Evolutionary conservation across 2,329 filamentous ascomycete genomes (phyloP), one percentile per base, ranked within the genome.

Genomic region (Trichoderma sp.): DNA sequence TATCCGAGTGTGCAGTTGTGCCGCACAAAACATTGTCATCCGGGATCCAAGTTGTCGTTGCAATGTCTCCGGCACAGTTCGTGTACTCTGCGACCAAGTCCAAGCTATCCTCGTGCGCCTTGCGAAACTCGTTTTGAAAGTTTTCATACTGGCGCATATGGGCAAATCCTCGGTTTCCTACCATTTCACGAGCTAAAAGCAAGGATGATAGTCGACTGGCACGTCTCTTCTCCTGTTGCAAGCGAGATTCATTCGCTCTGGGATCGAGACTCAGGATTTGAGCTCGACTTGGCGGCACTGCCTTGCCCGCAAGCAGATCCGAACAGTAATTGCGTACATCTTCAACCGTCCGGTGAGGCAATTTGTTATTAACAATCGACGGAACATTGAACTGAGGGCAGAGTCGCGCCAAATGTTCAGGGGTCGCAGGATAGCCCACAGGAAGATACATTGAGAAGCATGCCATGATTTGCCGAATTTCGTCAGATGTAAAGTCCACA

Each of bases 11-110:
- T 0, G 89, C 88, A 0, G 90, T 91, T 0, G 91, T 90, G 41
- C 91, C 91, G 77, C 90, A 91, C n/a, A 92, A 80, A 69, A 92
- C 90, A 18, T 84, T 83, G n/a, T 85, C 80, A 24, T 88, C 79
- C 0, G 88, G 88, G 0, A 89, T 84, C 91, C 91, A 93, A 21
- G 85, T 86, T 66, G 91, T 85, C 3, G 90, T 89, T 27, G 87
- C 85, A 60, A 92, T 88, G 78, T 92, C 91, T 4, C 91, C 91
- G 35, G 91, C 90, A 71, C 90, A 91, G 78, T 89, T 88, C 2
- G 87, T 90, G 85, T 90, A 92, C 78, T 91, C 88, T 3, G 87
- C 84, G 33, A 87, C 84, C 9, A 87, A 82, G 64, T 86, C 83
- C 4, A 92, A 77, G 2, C 82, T 83, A 75, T 92, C 90, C 78